Conservation (phyloP, 1,284 basidiomycete species). For the Lentinula novae-zelandiae region DNA sequence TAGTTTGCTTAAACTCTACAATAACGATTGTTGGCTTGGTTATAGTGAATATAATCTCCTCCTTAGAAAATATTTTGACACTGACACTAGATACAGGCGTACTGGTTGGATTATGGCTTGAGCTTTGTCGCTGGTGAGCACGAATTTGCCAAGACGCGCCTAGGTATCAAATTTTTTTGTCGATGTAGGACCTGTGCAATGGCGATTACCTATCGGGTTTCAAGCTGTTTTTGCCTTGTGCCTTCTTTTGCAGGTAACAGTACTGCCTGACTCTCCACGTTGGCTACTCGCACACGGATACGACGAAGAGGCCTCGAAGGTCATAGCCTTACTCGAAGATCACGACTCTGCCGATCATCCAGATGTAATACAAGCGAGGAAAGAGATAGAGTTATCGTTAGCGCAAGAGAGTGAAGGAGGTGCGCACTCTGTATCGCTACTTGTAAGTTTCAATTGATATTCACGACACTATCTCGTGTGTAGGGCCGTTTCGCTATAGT, state of each 20-base stretch:
- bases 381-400: slow-evolving; percentile 36
- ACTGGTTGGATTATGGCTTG: slow-evolving; percentile 46
- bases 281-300: slow-evolving; percentile 42
- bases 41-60: slow-evolving; percentile 24
- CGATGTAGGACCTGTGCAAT: slow-evolving; percentile 26
- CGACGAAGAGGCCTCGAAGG: slow-evolving; percentile 32
- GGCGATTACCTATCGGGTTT: slow-evolving; percentile 45
- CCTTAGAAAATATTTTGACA: background rate
- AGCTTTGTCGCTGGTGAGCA: slow-evolving; percentile 30
- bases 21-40: slow-evolving; percentile 46
- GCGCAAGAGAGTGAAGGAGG: slow-evolving; percentile 37
- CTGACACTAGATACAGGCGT: slow-evolving; percentile 24
- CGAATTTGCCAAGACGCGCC: background rate
- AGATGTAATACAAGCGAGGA: slow-evolving; percentile 29
- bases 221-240: slow-evolving; percentile 39
- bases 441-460: background rate
- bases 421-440: slow-evolving; percentile 12
- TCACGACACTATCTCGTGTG: background rate
- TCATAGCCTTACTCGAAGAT: slow-evolving; percentile 38
- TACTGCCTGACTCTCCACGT: slow-evolving; percentile 38
- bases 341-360: slow-evolving; percentile 29
- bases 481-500: slow-evolving; percentile 33
- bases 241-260: slow-evolving; percentile 32
- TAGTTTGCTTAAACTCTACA: slow-evolving; percentile 45
- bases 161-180: background rate